phyloP scores from a whole-genome alignment of 352 stramenopile genomes.

The Detonula confervacea region DNA sequence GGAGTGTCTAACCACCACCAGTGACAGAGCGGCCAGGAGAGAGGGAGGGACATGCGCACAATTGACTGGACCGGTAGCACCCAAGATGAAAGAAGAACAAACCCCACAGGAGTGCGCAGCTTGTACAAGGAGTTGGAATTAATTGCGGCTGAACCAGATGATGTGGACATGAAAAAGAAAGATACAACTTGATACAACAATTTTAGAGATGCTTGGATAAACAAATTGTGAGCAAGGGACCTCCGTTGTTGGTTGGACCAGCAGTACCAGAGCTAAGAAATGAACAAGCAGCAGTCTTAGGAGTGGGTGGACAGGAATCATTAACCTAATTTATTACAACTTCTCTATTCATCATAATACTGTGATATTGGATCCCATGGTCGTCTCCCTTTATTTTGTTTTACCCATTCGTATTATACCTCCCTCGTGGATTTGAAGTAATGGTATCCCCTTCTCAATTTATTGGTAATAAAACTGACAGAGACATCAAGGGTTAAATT shows the following conservation, averaged over 20 bases:
- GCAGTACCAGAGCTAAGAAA: neutral
- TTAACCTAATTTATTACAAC: neutral
- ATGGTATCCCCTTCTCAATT: neutral
- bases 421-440: neutral
- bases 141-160: neutral
- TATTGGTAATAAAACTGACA: neutral
- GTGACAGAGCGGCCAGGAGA: neutral
- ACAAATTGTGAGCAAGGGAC: neutral
- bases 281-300: neutral
- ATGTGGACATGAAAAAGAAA: neutral
- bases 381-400: neutral
- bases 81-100: neutral
- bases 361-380: neutral
- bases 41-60: neutral
- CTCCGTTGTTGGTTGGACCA: neutral
- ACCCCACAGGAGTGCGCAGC: too few species aligned
- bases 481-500: neutral
- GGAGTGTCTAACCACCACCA: neutral
- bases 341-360: neutral
- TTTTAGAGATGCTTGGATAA: neutral
- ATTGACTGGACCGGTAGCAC: neutral
- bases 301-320: neutral
- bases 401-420: neutral
- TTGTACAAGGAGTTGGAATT: neutral
- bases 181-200: slow-evolving; percentile 4